A percentile compares a stretch with the other conserved stretches of the same genome.
Evolutionary conservation across 495 filamentous ascomycete species (phyloP).

Genomic region (Aspergillus conjunctus): DNA sequence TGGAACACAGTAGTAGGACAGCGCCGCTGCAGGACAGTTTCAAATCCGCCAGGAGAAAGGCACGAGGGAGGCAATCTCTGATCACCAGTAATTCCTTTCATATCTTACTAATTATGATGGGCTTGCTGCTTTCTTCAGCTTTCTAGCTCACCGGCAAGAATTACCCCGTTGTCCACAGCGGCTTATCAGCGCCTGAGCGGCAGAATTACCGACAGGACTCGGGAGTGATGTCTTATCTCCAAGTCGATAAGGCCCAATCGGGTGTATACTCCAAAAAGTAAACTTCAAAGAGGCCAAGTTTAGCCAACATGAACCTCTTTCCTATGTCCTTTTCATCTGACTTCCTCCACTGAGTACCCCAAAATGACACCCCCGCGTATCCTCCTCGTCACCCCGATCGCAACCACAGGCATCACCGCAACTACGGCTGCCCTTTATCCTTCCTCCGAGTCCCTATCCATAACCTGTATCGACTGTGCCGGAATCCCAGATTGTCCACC

Average conservation of each 20-base stretch:
- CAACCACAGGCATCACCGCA: not conserved
- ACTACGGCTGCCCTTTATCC: not conserved
- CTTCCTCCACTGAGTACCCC: not conserved
- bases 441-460: not conserved
- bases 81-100: too few species aligned
- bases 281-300: not conserved
- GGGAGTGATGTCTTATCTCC: not conserved
- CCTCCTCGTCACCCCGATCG: not conserved
- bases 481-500: not conserved
- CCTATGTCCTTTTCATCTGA: not conserved
- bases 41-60: too few species aligned
- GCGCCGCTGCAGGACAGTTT: too few species aligned
- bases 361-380: not conserved
- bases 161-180: not conserved
- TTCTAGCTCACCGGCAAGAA: too few species aligned
- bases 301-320: too few species aligned
- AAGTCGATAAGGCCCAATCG: not conserved
- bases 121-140: too few species aligned
- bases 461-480: not conserved
- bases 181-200: conserved; percentile 2
- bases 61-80: too few species aligned
- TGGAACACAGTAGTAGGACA: too few species aligned
- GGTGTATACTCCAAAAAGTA: not conserved
- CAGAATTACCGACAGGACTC: not conserved
- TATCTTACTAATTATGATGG: too few species aligned